Percentiles rank a stretch among this genome's conserved stretches.
These are phyloP conservation scores for Claviceps quebecensis DNA, from an alignment of 2,329 filamentous ascomycete genomes.

Conservation along the genomic window DNA sequence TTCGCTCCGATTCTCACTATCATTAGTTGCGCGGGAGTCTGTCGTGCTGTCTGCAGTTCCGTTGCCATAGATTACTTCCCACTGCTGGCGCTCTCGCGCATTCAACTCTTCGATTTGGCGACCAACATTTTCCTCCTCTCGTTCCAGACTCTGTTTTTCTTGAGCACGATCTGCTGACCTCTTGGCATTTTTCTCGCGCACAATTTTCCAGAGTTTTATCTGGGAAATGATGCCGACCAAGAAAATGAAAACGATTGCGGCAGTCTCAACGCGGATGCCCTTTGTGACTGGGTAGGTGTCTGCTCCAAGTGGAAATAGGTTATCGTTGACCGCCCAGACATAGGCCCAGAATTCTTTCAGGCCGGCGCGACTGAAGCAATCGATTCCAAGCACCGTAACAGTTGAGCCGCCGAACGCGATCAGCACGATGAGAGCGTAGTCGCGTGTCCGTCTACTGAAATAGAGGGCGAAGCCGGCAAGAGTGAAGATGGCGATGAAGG, in stretches of 20 bases:
- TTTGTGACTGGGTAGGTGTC: slow-evolving; percentile 73
- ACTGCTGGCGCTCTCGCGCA: slow-evolving; percentile 47
- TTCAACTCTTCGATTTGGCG: slow-evolving; percentile 50
- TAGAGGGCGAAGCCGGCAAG: slow-evolving; percentile 57
- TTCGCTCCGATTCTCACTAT: slow-evolving; percentile 34
- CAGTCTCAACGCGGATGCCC: slow-evolving; percentile 75
- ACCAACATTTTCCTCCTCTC: slow-evolving; percentile 57
- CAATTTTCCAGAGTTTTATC: slow-evolving; percentile 70
- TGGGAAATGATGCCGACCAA: slow-evolving; percentile 71
- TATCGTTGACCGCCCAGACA: slow-evolving; percentile 68
- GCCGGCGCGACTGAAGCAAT: slow-evolving; percentile 81
- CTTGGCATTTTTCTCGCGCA: slow-evolving; percentile 47
- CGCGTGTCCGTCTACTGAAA: slow-evolving; percentile 63
- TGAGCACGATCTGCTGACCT: slow-evolving; percentile 36
- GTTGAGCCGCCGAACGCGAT: slow-evolving; percentile 77
- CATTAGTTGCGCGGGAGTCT: slow-evolving; percentile 34
- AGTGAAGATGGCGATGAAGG: slow-evolving; percentile 64
- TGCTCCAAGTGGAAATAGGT: slow-evolving; percentile 64
- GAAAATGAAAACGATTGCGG: slow-evolving; percentile 59
- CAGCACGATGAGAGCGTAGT: slow-evolving; percentile 60
- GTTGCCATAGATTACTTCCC: slow-evolving; percentile 67
- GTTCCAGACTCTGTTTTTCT: slow-evolving; percentile 39
- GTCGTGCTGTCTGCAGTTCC: slow-evolving; percentile 25
- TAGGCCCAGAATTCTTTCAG: slow-evolving; percentile 95
- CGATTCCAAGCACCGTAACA: slow-evolving; percentile 66